Base-by-base conservation (phyloP, 2,329 filamentous ascomycete species). In the Cladosporium phlei region DNA sequence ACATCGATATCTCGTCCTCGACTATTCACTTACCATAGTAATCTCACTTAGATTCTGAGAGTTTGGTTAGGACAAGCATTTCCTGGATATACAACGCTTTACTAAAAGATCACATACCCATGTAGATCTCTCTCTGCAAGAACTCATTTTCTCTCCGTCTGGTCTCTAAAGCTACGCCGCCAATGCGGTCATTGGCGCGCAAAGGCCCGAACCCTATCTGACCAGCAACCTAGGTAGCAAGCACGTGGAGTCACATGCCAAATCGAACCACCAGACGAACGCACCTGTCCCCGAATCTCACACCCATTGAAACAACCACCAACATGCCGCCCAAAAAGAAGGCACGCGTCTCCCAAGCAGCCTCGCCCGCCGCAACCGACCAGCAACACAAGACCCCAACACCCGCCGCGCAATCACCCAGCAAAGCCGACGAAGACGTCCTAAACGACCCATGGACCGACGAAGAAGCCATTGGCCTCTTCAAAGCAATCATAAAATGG, bases 401-500 rank as follows among this genome's bases (percentile, higher is more conserved):
- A 25, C 50, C 54, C 5, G 53, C 50, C 22, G 49, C 54, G 5
- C 64, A 67, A 20, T 56, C 64, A 3, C 59, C 59, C 9, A 46
- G 64, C 79, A 53, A 79, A 78, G 35, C 33, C 42, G 52, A 53
- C 16, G 51, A 55, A 25, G 70, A 81, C 51, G 61, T 74, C 3
- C 66, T 79, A 38, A 78, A 80, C 47, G 87, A 91, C 54, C 79
- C 83, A 20, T 98, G 93, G 93, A 96, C 89, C 3, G 90, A 95
- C 60, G 91, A 96, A 61, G 93, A 98, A 67, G 85, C 95, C 55
- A 89, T 88, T 1, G 90, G 88, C 30, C 76, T 98, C 1, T 88
- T 95, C 70, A 96, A 96, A 64, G 88, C 83, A 43, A 85, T 97
- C 55, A 90, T 97, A 54, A 79, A 83, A 62, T 95, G 87, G 85